Evolutionary conservation across 2,329 filamentous ascomycete genomes (phyloP), one percentile per base, ranked within the genome.

Genomic region (Aureobasidium lini): DNA sequence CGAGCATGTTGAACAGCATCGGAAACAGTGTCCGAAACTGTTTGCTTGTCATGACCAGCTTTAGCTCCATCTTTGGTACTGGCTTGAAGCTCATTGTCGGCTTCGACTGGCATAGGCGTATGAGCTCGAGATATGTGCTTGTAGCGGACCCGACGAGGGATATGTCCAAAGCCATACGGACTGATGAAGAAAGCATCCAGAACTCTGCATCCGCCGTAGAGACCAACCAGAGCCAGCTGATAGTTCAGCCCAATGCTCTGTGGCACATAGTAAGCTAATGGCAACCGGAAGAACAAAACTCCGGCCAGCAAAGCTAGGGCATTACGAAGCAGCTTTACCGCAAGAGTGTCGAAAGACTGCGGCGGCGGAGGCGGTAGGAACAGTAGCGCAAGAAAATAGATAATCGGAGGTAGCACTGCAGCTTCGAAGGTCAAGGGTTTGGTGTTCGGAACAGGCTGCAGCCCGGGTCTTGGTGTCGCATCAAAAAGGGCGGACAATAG

Each of bases 181-280:
- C 72, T 73, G 57, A 77, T 70, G 62, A 77, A 76, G 67, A 77
- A 77, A 9, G 70, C 73, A 61, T 77, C 75, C 10, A 77, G 46
- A 3, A 77, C 75, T 34, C 75, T 63, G 47, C 70, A 71, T 9
- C 72, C 71, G 8, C 75, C 75, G 54, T 77, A 77, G 2, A 76
- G 60, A 3, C 74, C 75, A 1, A 77, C 73, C 6, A 77, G 70
- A 4, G 72, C 72, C 15, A 77, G 71, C 57, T 77, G 75, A 54
- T 77, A 77, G 15, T 74, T 77, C 16, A 77, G 66, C n/a, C 75
- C 75, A 42, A 77, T 73, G 59, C 72, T 75, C 61, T 74, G 75
- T 5, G 75, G 73, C 4, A 76, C 72, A 64, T 77, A 70, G 49
- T 77, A 76, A 4, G 67, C 68, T 4, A 77, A 67, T 13, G 75